Conservation (phyloP, 1,284 basidiomycete species). For the Moniliella sp. region DNA sequence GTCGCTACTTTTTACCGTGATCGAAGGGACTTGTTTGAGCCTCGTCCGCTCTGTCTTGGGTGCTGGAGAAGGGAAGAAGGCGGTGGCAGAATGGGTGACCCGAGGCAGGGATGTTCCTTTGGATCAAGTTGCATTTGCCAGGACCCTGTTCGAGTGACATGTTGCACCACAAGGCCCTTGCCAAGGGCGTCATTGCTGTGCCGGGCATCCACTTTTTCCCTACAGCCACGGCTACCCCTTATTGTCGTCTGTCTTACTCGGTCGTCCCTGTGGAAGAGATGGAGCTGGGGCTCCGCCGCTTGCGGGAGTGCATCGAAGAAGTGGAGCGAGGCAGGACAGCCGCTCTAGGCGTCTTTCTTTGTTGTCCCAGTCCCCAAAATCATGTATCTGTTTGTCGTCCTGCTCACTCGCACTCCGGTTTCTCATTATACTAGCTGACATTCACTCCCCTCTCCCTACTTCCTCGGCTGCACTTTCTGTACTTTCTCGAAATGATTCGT, state of each 20-base stretch:
- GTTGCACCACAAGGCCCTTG: slow-evolving; percentile 45
- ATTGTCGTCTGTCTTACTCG: slow-evolving; percentile 25
- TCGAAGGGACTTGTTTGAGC: slow-evolving; percentile 60
- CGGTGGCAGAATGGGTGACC: slow-evolving; percentile 48
- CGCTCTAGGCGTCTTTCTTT: no score
- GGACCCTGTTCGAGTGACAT: no score
- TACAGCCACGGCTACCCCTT: slow-evolving; percentile 9
- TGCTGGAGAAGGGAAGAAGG: no score
- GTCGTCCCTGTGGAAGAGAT: slow-evolving; percentile 17
- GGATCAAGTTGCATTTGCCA: no score
- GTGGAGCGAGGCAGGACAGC: no score
- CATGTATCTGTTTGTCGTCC: no score
- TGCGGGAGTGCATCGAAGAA: slow-evolving; percentile 14
- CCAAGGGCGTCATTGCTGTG: slow-evolving; percentile 63
- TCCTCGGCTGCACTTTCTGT: no score
- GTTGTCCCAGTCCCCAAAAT: no score
- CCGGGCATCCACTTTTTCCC: slow-evolving; percentile 44
- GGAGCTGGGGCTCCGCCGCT: slow-evolving; percentile 14
- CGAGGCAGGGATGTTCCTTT: slow-evolving; percentile 48
- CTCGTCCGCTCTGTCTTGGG: slow-evolving; percentile 51
- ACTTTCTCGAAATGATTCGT: no score
- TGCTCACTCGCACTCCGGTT: no score
- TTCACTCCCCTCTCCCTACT: no score
- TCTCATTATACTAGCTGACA: no score
- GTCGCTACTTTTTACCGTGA: slow-evolving; percentile 57